Conservation (phyloP, 164 flowering plant species). For the Litsea cubeba region DNA sequence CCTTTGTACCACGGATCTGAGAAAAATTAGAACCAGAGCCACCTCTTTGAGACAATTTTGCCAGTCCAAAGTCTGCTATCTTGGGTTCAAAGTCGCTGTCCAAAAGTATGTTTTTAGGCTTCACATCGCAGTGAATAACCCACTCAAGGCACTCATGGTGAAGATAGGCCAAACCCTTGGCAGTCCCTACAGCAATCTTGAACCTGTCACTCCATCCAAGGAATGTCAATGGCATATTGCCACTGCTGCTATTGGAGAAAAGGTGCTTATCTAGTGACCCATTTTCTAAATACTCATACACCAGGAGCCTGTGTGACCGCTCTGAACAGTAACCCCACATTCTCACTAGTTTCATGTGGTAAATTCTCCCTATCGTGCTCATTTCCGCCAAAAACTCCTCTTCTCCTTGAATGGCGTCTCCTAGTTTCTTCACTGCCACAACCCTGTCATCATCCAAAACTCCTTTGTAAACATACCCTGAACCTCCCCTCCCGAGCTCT, state of each 20-base stretch:
- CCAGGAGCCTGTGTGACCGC: conserved; percentile 21
- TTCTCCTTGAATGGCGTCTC: conserved; percentile 16
- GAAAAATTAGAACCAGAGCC: conserved; percentile 11
- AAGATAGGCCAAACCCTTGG: conserved; percentile 21
- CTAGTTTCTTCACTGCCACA: conserved; percentile 19
- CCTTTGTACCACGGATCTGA: conserved; percentile 18
- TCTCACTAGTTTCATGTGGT: conserved; percentile 32
- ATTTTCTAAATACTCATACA: conserved; percentile 30
- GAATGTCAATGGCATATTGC: neutral
- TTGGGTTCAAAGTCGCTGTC: conserved; percentile 16
- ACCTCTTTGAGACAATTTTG: conserved; percentile 17
- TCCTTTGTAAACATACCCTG: conserved; percentile 16
- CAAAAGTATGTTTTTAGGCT: conserved; percentile 21
- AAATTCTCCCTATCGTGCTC: conserved; percentile 24
- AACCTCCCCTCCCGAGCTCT: conserved; percentile 20
- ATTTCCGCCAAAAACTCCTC: conserved; percentile 29
- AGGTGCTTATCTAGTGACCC: conserved; percentile 30
- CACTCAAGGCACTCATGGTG: conserved; percentile 25
- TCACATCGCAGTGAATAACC: conserved; percentile 23
- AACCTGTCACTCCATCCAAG: conserved; percentile 16
- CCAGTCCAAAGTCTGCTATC: conserved; percentile 22
- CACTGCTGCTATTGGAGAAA: conserved; percentile 7
- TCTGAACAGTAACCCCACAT: conserved; percentile 37
- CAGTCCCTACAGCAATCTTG: conserved; percentile 17
- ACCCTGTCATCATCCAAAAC: conserved; percentile 15